Percentiles rank a stretch among this genome's conserved stretches.
Conservation (phyloP, 2,329 filamentous ascomycete species). For the Chaetomiaceae sp. region DNA sequence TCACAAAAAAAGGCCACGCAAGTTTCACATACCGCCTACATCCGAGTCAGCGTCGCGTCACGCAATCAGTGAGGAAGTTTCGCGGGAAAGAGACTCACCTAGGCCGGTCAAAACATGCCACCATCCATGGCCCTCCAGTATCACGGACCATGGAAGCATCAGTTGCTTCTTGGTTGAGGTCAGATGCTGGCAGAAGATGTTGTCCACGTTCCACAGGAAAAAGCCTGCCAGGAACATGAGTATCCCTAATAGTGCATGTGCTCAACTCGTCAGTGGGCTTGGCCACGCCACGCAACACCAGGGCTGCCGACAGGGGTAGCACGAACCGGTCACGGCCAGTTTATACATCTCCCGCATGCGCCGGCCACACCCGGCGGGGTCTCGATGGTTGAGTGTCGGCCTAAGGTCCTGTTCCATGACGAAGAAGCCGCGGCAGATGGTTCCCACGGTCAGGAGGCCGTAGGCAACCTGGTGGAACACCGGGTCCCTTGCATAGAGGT, state of each 20-base stretch:
- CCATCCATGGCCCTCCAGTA: slow-evolving; percentile 57
- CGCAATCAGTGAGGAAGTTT: background rate
- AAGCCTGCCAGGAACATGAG: slow-evolving; percentile 70
- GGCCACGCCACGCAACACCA: background rate
- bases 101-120: slow-evolving; percentile 77
- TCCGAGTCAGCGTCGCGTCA: slow-evolving; percentile 21
- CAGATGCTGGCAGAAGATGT: slow-evolving; percentile 64
- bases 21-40: slow-evolving; percentile 26
- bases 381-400: slow-evolving; percentile 42
- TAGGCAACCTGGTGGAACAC: slow-evolving; percentile 80
- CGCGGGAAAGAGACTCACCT: slow-evolving; percentile 38
- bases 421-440: slow-evolving; percentile 69
- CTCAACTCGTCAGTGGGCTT: no score
- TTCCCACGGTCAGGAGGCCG: slow-evolving; percentile 62
- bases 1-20: background rate
- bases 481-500: slow-evolving; percentile 77
- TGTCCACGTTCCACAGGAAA: slow-evolving; percentile 74
- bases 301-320: background rate
- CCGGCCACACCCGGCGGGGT: slow-evolving; percentile 44
- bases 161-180: slow-evolving; percentile 61
- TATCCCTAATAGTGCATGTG: slow-evolving; percentile 41
- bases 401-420: slow-evolving; percentile 57
- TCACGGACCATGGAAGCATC: slow-evolving; percentile 72
- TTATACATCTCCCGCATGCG: slow-evolving; percentile 65
- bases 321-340: slow-evolving; percentile 56